Base-by-base conservation (phyloP, 495 filamentous ascomycete genomes). In the Lasiosphaeria hispida region DNA sequence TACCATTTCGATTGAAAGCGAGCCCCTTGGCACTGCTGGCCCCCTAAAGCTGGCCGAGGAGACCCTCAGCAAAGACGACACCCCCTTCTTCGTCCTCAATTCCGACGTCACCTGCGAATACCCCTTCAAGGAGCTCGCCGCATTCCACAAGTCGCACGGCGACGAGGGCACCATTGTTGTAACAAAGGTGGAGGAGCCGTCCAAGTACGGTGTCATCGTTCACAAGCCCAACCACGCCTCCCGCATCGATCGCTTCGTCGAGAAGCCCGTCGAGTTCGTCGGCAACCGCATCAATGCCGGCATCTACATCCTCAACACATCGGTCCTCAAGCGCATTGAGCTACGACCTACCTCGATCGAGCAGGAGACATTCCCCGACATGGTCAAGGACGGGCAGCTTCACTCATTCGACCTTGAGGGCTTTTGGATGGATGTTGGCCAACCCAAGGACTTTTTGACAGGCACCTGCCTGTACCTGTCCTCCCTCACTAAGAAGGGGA, bases 371-470 rank as follows among this genome's bases (percentile, higher is more conserved):
- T 99, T 99, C 88, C 94, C 94, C 41, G 88, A 90, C 58, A 95
- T 99, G 67, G 87, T 86, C 73, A 85, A 81, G 66, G 95, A 97
- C 69, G 90, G 91, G 53, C 85, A 96, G 74, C 77, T 99, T 45
- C 94, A 99, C 82, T 97, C 92, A 2, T 97, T 96, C 71, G 94
- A 99, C 72, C 82, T 99, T 38, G 95, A 99, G 62, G 92, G 94
- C 62, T 99, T 96, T 81, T 99, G 94, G 94, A 99, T 99, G 94
- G 94, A 99, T 66, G 92, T 99, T 57, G 94, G 94, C 64, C 94
- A 99, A 73, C 94, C 94, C 53, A 99, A 99, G 77, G 94, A 99
- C 71, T 99, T 99, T 83, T 80, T 99, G 50, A 90, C 86, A 35
- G 94, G 94, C 58, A 97, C 94, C 61, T 99, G 95, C 74, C 84